phyloP scores from a whole-genome alignment of 1,284 basidiomycete genomes.

The Hemileia vastatrix region DNA sequence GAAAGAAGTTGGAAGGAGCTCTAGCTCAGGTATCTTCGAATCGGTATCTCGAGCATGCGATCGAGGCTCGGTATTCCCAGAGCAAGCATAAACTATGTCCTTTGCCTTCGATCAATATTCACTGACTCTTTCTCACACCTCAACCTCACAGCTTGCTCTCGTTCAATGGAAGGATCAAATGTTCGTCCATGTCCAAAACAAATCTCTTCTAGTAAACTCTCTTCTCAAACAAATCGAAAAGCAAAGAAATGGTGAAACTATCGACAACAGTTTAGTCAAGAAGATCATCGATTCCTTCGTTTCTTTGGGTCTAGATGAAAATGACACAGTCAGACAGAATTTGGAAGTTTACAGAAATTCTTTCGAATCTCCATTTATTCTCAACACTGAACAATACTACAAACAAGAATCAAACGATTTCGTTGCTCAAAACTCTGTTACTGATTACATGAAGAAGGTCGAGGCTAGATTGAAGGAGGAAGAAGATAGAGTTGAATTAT shows the following conservation, averaged over 20 bases:
- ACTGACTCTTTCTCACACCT: neutral
- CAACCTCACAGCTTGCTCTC: conserved; percentile 31
- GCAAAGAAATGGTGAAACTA: conserved; percentile 39
- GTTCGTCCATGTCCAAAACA: conserved; percentile 37
- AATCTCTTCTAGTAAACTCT: no score
- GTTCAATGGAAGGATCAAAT: conserved; percentile 42
- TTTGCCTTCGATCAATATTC: no score
- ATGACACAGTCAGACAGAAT: conserved; percentile 37
- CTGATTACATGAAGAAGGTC: conserved; percentile 44
- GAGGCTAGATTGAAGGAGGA: conserved; percentile 40
- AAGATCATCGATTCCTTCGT: conserved; percentile 39
- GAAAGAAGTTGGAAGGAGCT: no score
- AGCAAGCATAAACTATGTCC: no score
- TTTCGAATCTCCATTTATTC: conserved; percentile 39
- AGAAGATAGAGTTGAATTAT: conserved; percentile 40
- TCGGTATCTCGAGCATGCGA: no score
- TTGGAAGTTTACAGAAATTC: conserved; percentile 39
- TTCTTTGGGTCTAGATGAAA: conserved; percentile 41
- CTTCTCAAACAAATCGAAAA: conserved; percentile 39
- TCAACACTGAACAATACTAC: conserved; percentile 37
- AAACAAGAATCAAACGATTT: conserved; percentile 36
- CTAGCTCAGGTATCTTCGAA: no score
- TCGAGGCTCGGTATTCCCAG: no score
- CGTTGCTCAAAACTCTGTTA: conserved; percentile 37
- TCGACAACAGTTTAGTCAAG: conserved; percentile 39